Conservation (phyloP, 2,329 filamentous ascomycete genomes). For the Aspergillus ibericus region DNA sequence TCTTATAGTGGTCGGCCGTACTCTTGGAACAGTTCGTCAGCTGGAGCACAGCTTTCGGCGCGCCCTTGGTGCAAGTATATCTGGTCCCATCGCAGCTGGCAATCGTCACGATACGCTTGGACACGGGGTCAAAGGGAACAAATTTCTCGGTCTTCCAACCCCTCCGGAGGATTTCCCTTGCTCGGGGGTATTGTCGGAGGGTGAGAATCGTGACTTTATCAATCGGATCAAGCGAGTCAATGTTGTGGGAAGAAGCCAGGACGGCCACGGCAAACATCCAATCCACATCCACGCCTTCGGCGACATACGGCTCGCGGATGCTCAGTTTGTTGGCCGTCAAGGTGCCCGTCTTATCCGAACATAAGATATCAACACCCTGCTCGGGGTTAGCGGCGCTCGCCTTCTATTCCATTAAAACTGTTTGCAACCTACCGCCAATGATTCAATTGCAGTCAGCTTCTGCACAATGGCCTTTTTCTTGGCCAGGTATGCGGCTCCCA, state of each 20-base stretch:
- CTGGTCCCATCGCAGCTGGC: conserved; percentile 67
- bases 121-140: conserved; percentile 70
- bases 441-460: conserved; percentile 77
- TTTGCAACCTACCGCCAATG: conserved; percentile 57
- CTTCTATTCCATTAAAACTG: neutral
- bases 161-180: conserved; percentile 69
- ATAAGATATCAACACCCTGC: conserved; percentile 70
- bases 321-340: conserved; percentile 64
- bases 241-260: conserved; percentile 74
- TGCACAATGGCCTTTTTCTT: conserved; percentile 78
- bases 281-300: conserved; percentile 74
- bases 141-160: conserved; percentile 77
- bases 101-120: conserved; percentile 73
- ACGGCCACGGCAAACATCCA: conserved; percentile 83
- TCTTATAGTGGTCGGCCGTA: conserved; percentile 64
- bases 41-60: conserved; percentile 71
- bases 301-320: conserved; percentile 74
- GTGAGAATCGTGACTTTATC: conserved; percentile 77
- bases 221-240: conserved; percentile 74
- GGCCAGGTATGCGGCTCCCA: conserved; percentile 74
- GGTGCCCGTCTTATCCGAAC: conserved; percentile 80
- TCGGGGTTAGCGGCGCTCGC: conserved; percentile 9
- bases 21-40: conserved; percentile 67
- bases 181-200: conserved; percentile 72
- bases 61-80: conserved; percentile 75